Conservation (phyloP, 2,329 filamentous ascomycete species). For the Daldinia eschscholtzii region DNA sequence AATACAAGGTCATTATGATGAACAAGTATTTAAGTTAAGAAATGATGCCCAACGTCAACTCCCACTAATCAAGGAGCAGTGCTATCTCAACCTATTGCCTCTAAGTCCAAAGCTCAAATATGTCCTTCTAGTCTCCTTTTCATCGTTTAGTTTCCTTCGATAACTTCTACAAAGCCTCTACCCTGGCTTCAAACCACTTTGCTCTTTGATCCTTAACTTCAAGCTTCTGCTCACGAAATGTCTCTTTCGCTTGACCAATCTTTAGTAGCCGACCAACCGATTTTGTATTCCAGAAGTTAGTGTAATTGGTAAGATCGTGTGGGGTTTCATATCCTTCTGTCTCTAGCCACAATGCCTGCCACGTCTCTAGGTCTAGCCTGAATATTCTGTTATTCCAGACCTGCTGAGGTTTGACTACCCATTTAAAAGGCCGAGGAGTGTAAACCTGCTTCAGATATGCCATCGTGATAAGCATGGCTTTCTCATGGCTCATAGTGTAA, state of each 20-base stretch:
- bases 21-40: too few species aligned
- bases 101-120: not conserved
- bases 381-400: slow-evolving; percentile 21
- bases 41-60: too few species aligned
- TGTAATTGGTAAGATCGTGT: not conserved
- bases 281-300: not conserved
- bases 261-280: not conserved
- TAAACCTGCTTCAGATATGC: slow-evolving; percentile 27
- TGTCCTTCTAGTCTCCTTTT: not conserved
- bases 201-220: not conserved
- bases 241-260: not conserved
- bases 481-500: slow-evolving; percentile 29
- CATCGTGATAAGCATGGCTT: slow-evolving; percentile 25
- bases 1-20: too few species aligned
- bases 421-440: slow-evolving; percentile 14
- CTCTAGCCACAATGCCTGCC: not conserved
- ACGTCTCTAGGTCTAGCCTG: not conserved
- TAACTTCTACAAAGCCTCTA: not conserved
- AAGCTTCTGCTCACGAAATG: not conserved
- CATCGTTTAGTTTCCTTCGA: not conserved
- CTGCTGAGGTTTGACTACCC: slow-evolving; percentile 19
- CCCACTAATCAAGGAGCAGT: not conserved
- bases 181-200: not conserved
- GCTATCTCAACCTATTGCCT: not conserved
- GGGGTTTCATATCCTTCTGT: not conserved